Evolutionary conservation across 306 rosid genomes (phyloP).

Genomic region (Vigna unguiculata): DNA sequence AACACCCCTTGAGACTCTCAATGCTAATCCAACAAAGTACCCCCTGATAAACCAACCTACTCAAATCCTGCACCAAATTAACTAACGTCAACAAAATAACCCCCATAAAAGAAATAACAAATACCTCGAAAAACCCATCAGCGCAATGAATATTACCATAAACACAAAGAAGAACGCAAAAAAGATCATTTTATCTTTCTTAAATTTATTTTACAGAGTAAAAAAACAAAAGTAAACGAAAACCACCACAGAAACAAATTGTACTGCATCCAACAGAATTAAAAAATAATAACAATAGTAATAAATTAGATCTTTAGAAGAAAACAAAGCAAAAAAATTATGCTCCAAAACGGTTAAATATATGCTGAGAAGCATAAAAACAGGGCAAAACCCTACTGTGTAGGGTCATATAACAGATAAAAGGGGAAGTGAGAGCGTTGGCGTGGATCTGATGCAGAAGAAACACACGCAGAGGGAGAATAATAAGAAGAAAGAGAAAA

Average conservation of each 20-base stretch:
- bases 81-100: constrained; percentile 22
- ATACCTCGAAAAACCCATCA: neutral
- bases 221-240: neutral
- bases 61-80: constrained; percentile 58
- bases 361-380: neutral
- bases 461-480: neutral
- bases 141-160: neutral
- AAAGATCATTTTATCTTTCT: neutral
- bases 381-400: constrained; percentile 6
- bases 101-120: constrained; percentile 1
- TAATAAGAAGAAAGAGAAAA: neutral
- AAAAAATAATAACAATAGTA: neutral
- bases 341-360: neutral
- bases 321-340: constrained; percentile 23
- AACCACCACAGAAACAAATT: constrained; percentile 17
- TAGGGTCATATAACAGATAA: neutral
- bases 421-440: constrained; percentile 16
- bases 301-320: constrained; percentile 44
- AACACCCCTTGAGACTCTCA: constrained; percentile 11
- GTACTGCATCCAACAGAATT: constrained; percentile 16
- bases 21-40: constrained; percentile 30
- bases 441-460: constrained; percentile 57
- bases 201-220: neutral
- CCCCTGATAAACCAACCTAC: constrained; percentile 42
- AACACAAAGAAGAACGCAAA: neutral